A percentile compares a stretch with the other conserved stretches of the same genome.
Conservation (phyloP, 495 filamentous ascomycete genomes). For the Darksidea phi region DNA sequence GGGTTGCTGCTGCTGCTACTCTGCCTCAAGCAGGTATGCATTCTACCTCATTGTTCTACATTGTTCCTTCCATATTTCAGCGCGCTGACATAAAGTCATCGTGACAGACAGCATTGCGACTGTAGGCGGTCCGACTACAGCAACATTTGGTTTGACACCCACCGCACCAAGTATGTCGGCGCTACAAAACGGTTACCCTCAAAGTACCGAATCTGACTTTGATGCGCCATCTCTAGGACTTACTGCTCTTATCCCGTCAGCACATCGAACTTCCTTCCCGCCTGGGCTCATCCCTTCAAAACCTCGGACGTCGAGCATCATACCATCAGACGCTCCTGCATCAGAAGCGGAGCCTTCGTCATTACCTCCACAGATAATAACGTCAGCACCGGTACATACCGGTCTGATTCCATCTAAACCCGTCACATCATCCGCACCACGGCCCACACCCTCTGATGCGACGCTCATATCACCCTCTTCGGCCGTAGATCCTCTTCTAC, state of each 20-base stretch:
- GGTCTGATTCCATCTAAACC: slow-evolving; percentile 8
- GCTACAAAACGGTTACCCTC: neutral
- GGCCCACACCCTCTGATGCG: neutral
- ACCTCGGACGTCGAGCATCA: neutral
- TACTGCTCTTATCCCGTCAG: slow-evolving; percentile 17
- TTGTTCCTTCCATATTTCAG: neutral
- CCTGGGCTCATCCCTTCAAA: neutral
- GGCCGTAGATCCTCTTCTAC: neutral
- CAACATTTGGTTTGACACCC: slow-evolving; percentile 1
- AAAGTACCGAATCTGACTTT: slow-evolving; percentile 8
- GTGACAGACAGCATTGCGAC: slow-evolving; percentile 15
- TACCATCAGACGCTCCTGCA: neutral
- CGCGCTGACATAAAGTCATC: slow-evolving; percentile 8
- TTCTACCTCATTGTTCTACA: neutral
- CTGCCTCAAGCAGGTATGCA: slow-evolving; percentile 26
- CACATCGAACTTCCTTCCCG: neutral
- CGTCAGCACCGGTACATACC: neutral
- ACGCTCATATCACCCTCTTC: neutral
- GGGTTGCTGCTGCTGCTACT: slow-evolving; percentile 16
- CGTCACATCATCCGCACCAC: slow-evolving; percentile 8
- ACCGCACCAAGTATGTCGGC: slow-evolving; percentile 12
- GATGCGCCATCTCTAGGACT: neutral
- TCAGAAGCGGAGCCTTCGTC: neutral
- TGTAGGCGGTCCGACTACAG: neutral
- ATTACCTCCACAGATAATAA: neutral